phyloP scores from a whole-genome alignment of 352 stramenopile species.

The Pythium periplocum region DNA sequence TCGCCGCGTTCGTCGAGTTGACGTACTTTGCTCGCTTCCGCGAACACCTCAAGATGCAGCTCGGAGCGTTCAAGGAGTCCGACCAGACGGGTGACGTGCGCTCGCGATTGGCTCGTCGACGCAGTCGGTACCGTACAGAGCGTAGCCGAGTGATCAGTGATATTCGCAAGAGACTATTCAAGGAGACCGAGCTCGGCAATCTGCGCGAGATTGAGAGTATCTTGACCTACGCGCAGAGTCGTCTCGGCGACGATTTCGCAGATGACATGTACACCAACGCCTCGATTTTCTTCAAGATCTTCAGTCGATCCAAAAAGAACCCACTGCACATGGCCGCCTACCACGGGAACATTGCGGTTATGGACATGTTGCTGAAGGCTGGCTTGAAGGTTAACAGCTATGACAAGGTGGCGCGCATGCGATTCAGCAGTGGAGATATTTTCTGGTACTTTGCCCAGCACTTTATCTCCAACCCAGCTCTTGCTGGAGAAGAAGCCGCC shows the following conservation, averaged over 20 bases:
- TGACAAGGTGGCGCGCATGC: conserved; percentile 69
- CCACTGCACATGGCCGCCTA: conserved; percentile 70
- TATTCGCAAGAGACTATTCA: conserved; percentile 68
- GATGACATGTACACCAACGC: conserved; percentile 58
- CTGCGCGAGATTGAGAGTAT: conserved; percentile 45
- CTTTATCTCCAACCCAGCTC: conserved; percentile 45
- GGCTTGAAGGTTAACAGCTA: conserved; percentile 59
- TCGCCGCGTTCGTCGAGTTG: conserved; percentile 59
- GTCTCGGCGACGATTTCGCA: conserved; percentile 51
- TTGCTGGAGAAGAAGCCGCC: conserved; percentile 39
- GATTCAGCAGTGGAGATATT: conserved; percentile 71
- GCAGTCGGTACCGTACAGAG: conserved; percentile 38
- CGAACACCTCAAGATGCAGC: conserved; percentile 83
- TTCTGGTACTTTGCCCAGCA: conserved; percentile 73
- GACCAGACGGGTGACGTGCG: conserved; percentile 80
- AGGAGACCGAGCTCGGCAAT: conserved; percentile 63
- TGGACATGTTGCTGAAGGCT: conserved; percentile 42
- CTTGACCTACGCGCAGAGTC: conserved; percentile 38
- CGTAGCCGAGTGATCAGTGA: conserved; percentile 36
- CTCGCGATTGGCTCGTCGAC: conserved; percentile 28
- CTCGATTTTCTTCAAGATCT: conserved; percentile 41
- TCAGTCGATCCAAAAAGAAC: conserved; percentile 76
- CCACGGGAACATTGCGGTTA: conserved; percentile 55
- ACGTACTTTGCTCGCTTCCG: conserved; percentile 81
- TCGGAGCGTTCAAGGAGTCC: conserved; percentile 77